Percentiles rank a stretch among this genome's conserved stretches.
Evolutionary conservation across 1,284 basidiomycete genomes (phyloP).

Genomic region (Cutaneotrichosporon spelunceum): DNA sequence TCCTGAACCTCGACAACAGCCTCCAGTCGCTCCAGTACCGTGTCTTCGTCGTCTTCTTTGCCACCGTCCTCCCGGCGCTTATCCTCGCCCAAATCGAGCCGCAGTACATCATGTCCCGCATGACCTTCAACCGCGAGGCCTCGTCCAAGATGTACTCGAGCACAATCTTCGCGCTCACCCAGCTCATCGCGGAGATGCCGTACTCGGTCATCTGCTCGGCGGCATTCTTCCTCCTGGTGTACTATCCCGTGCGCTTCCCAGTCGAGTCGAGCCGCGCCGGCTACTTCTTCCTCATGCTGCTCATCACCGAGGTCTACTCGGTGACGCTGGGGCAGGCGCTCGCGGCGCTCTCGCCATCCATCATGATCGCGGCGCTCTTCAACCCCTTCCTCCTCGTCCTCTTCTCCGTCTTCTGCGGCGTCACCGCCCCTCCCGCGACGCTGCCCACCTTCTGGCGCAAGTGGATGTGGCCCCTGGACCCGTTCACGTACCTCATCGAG

Average conservation of each 20-base stretch:
- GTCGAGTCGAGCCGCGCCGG: conserved; percentile 33
- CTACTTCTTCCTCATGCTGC: conserved; percentile 59
- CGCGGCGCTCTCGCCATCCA: conserved; percentile 63
- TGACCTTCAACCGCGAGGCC: conserved; percentile 57
- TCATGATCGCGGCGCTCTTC: conserved; percentile 70
- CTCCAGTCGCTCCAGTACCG: conserved; percentile 76
- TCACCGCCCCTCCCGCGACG: conserved; percentile 63
- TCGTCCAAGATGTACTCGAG: conserved; percentile 55
- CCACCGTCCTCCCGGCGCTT: conserved; percentile 43
- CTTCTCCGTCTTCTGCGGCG: conserved; percentile 72
- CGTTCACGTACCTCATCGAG: conserved; percentile 58
- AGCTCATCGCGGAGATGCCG: conserved; percentile 74
- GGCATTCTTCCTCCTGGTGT: conserved; percentile 65
- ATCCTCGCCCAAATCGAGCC: conserved; percentile 64
- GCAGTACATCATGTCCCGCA: conserved; percentile 75
- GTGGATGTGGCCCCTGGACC: conserved; percentile 54
- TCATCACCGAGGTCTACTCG: conserved; percentile 71
- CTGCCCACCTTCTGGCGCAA: conserved; percentile 68
- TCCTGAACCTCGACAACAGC: conserved; percentile 70
- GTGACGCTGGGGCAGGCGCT: conserved; percentile 69
- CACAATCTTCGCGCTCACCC: conserved; percentile 70
- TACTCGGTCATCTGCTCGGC: conserved; percentile 62
- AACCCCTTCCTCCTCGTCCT: conserved; percentile 73
- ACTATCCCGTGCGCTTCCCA: conserved; percentile 46
- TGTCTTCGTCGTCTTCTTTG: conserved; percentile 61